Evolutionary conservation across 1,284 basidiomycete species (phyloP).

Genomic region (Hypsizygus ulmarius): DNA sequence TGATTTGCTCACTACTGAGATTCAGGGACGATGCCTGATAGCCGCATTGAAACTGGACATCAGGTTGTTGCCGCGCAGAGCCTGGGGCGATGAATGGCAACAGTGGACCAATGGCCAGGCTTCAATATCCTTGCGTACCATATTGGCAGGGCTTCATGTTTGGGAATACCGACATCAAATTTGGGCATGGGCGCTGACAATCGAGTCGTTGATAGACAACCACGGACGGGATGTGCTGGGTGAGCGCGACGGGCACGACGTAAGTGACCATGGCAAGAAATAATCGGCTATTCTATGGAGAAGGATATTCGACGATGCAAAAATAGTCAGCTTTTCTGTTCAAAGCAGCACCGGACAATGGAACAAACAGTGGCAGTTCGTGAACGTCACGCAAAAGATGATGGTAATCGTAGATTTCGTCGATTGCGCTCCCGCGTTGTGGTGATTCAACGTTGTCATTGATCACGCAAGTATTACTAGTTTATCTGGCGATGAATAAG

Average conservation of each 20-base stretch:
- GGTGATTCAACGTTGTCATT: too few relatives aligned
- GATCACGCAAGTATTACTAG: too few relatives aligned
- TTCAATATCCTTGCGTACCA: background rate
- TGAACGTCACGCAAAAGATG: background rate
- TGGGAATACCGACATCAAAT: too few relatives aligned
- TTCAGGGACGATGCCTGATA: slow-evolving; percentile 17
- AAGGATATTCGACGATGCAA: slow-evolving; percentile 11
- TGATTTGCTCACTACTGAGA: slow-evolving; percentile 8
- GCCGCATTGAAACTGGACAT: slow-evolving; percentile 16
- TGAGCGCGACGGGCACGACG: background rate
- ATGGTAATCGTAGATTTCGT: background rate
- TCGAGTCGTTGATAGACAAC: too few relatives aligned
- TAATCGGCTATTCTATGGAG: slow-evolving; percentile 1
- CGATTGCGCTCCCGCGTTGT: too few relatives aligned
- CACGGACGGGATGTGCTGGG: background rate
- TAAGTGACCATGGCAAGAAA: too few relatives aligned
- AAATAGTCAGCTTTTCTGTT: background rate
- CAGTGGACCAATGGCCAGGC: background rate
- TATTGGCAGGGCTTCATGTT: too few relatives aligned
- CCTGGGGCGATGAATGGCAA: slow-evolving; percentile 10
- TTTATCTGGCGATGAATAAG: too few relatives aligned
- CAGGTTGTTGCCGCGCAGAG: slow-evolving; percentile 11
- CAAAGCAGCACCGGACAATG: background rate
- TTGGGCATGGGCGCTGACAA: too few relatives aligned
- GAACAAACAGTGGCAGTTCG: background rate